Conservation (phyloP, 2,329 filamentous ascomycete genomes). For the Ascochyta pisi region DNA sequence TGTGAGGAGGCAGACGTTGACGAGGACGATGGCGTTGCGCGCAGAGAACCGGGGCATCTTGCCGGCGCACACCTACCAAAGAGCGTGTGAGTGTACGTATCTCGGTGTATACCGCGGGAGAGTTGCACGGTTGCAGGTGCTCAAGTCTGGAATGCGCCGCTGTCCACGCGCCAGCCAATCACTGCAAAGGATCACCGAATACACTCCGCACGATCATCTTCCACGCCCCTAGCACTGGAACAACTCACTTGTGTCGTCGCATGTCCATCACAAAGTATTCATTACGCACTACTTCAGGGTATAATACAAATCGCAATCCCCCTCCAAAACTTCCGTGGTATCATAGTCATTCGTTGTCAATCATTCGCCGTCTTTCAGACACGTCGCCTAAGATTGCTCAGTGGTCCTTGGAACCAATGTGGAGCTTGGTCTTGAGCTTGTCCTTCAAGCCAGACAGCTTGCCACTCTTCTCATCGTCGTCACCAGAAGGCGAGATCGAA, state of each 20-base stretch:
- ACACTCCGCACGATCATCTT: background rate
- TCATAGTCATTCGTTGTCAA: slow-evolving; percentile 24
- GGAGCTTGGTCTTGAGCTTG: slow-evolving; percentile 74
- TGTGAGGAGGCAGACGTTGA: slow-evolving; percentile 34
- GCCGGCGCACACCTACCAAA: slow-evolving; percentile 10
- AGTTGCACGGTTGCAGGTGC: background rate
- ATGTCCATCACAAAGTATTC: background rate
- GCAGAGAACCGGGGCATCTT: slow-evolving; percentile 42
- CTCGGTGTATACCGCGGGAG: background rate
- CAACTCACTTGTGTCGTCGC: background rate
- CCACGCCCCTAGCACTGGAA: background rate
- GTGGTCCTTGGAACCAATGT: slow-evolving; percentile 53
- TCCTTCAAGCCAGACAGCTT: slow-evolving; percentile 63
- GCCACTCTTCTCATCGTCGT: slow-evolving; percentile 34
- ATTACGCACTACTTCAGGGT: slow-evolving; percentile 16
- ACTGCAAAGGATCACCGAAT: background rate
- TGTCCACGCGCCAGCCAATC: slow-evolving; percentile 7
- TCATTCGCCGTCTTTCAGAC: slow-evolving; percentile 13
- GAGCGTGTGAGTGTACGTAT: background rate
- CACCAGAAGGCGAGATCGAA: slow-evolving; percentile 21
- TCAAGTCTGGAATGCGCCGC: background rate
- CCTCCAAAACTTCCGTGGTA: slow-evolving; percentile 26
- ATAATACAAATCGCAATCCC: slow-evolving; percentile 11
- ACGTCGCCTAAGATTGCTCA: slow-evolving; percentile 11
- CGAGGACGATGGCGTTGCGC: slow-evolving; percentile 32